Evolutionary conservation across 495 filamentous ascomycete species (phyloP).

Genomic region (Penicillium mononematosum): DNA sequence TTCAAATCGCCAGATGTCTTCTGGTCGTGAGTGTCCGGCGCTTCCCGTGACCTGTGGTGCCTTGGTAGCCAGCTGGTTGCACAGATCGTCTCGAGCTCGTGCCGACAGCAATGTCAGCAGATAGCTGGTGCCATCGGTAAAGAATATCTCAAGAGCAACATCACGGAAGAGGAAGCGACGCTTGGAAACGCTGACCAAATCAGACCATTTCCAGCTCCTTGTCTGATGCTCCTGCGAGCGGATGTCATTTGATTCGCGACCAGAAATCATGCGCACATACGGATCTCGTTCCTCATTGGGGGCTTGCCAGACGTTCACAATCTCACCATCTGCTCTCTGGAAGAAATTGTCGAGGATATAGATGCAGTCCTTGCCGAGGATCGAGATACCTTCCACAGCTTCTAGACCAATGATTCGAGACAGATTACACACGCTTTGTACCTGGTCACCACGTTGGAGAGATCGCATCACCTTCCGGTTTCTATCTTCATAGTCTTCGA

Average conservation of each 20-base stretch:
- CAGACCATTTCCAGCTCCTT: constrained; percentile 89
- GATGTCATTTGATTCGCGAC: constrained; percentile 62
- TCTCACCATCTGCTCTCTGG: constrained; percentile 89
- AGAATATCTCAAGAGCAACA: constrained; percentile 93
- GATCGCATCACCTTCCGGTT: constrained; percentile 96
- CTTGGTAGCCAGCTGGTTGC: constrained; percentile 66
- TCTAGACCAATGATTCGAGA: constrained; percentile 92
- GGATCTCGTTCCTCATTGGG: constrained; percentile 89
- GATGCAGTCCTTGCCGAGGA: constrained; percentile 86
- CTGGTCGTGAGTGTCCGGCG: constrained; percentile 50
- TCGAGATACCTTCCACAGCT: constrained; percentile 85
- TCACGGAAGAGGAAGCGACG: constrained; percentile 92
- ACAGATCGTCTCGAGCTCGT: constrained; percentile 72
- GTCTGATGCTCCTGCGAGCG: constrained; percentile 71
- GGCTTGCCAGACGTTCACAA: constrained; percentile 93
- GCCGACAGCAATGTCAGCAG: constrained; percentile 78
- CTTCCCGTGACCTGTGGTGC: constrained; percentile 71
- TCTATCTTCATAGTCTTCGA: constrained; percentile 91
- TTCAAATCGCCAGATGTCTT: constrained; percentile 86
- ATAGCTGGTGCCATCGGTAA: constrained; percentile 93
- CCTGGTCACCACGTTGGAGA: constrained; percentile 83
- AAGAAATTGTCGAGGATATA: constrained; percentile 96
- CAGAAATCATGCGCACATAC: constrained; percentile 90
- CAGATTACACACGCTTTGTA: constrained; percentile 93
- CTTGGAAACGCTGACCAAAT: constrained; percentile 95